Conservation (phyloP, 202 grass and related monocot species). For the Brachypodium distachyon region DNA sequence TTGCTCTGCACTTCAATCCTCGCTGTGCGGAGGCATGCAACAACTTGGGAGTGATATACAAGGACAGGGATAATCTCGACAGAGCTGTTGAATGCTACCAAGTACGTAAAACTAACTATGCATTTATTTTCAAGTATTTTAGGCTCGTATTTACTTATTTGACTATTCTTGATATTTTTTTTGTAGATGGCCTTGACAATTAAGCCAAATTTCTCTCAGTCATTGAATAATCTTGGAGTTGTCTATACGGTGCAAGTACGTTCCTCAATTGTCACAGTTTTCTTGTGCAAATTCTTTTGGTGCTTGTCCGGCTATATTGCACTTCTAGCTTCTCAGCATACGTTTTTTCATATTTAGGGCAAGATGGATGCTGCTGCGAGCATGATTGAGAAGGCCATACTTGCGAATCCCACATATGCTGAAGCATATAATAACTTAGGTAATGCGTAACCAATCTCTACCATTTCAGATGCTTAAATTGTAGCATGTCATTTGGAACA, state of each 20-base stretch:
- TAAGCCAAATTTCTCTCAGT: slow-evolving; percentile 92
- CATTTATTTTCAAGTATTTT: slow-evolving; percentile 10
- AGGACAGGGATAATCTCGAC: slow-evolving; percentile 98
- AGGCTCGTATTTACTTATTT: slow-evolving; percentile 3
- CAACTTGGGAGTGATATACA: slow-evolving; percentile 99
- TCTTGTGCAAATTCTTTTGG: slow-evolving; percentile 9
- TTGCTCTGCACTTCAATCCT: slow-evolving; percentile 98
- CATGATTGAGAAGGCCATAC: slow-evolving; percentile 97
- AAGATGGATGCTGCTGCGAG: slow-evolving; percentile 95
- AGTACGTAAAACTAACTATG: slow-evolving; percentile 32
- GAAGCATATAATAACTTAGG: slow-evolving; percentile 99
- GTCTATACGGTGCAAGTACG: slow-evolving; percentile 95
- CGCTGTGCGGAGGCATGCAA: slow-evolving; percentile 97
- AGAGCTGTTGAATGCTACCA: slow-evolving; percentile 99
- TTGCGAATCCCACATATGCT: slow-evolving; percentile 75
- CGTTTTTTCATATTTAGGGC: slow-evolving; percentile 50
- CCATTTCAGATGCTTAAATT: neutral
- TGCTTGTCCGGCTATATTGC: neutral
- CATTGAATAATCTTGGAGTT: slow-evolving; percentile 97
- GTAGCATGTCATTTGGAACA: neutral
- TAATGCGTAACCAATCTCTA: slow-evolving; percentile 20
- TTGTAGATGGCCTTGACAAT: slow-evolving; percentile 94
- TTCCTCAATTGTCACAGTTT: slow-evolving; percentile 9
- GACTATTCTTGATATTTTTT: slow-evolving; percentile 9
- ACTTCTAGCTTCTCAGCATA: slow-evolving; percentile 19